phyloP scores from a whole-genome alignment of 1,284 basidiomycete species.

The Laetiporus sulphureus region DNA sequence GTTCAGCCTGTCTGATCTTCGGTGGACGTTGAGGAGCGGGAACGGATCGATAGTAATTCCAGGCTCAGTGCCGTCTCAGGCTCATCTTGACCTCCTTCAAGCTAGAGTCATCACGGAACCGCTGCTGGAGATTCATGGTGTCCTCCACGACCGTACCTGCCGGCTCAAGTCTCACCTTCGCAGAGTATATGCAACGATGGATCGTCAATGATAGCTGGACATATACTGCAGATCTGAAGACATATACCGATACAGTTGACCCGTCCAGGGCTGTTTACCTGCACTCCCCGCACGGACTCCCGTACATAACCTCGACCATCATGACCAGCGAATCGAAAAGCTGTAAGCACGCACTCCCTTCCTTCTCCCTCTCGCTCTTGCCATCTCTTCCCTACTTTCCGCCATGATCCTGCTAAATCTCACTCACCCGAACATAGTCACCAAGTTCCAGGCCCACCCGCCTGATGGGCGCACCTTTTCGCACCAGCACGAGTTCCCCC shows the following conservation, averaged over 20 bases:
- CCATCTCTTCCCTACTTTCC: constrained; percentile 6
- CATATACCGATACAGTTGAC: constrained; percentile 28
- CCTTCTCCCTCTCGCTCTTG: neutral
- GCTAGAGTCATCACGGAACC: constrained; percentile 52
- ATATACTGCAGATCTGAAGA: constrained; percentile 47
- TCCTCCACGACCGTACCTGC: neutral
- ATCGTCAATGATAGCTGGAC: constrained; percentile 56
- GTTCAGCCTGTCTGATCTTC: constrained; percentile 37
- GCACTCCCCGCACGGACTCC: too few relatives aligned
- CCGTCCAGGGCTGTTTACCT: too few relatives aligned
- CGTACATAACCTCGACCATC: too few relatives aligned
- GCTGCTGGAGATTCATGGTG: constrained; percentile 47
- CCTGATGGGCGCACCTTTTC: constrained; percentile 43
- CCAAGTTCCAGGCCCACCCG: constrained; percentile 24
- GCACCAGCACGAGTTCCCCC: constrained; percentile 72
- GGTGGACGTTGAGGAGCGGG: constrained; percentile 47
- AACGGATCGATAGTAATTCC: constrained; percentile 51
- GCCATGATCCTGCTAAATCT: neutral
- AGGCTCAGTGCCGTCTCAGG: constrained; percentile 45
- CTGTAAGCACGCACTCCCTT: too few relatives aligned
- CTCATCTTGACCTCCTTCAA: constrained; percentile 45
- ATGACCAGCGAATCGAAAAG: too few relatives aligned
- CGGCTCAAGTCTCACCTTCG: neutral
- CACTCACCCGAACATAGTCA: constrained; percentile 17
- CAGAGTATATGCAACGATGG: constrained; percentile 54